phyloP scores from a whole-genome alignment of 2,329 filamentous ascomycete species.

The Nannizziopsis barbatae region DNA sequence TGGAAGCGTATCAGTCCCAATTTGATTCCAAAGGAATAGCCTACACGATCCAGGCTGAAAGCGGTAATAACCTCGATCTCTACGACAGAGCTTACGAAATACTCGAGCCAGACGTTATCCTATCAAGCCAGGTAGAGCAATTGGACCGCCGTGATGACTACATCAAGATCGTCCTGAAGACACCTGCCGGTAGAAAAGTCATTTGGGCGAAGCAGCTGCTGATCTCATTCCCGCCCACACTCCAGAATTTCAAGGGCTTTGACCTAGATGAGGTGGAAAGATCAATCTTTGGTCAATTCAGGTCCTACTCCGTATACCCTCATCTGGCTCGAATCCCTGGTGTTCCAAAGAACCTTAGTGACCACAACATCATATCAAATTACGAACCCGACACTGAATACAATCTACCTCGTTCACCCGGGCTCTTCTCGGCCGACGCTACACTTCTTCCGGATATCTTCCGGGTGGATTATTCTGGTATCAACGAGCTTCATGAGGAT shows the following conservation, averaged over 20 bases:
- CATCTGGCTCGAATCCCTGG: constrained; percentile 28
- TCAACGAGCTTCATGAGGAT: constrained; percentile 14
- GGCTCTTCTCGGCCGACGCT: constrained; percentile 17
- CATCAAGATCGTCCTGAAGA: constrained; percentile 23
- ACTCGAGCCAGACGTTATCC: constrained; percentile 16
- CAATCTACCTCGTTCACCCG: constrained; percentile 22
- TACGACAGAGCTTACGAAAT: constrained; percentile 18
- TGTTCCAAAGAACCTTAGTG: constrained; percentile 20
- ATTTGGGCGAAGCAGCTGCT: constrained; percentile 33
- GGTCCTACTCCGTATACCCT: constrained; percentile 25
- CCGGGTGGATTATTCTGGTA: constrained; percentile 2
- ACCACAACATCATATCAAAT: constrained; percentile 14
- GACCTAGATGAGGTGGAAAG: constrained; percentile 27
- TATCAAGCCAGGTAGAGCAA: constrained; percentile 13
- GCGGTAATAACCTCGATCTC: constrained; percentile 15
- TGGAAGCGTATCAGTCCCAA: constrained; percentile 22
- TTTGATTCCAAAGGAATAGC: too few relatives aligned
- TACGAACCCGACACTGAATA: constrained; percentile 19
- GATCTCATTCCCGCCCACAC: constrained; percentile 31
- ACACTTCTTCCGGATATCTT: constrained; percentile 13
- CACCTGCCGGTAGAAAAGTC: constrained; percentile 22
- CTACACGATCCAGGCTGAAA: background rate
- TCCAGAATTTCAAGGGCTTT: constrained; percentile 26
- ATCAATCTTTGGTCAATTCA: constrained; percentile 29
- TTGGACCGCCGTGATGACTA: constrained; percentile 1